Percentiles rank a stretch among this genome's conserved stretches.
Evolutionary conservation across 169 alveolate species (phyloP).

Genomic region (Neospora caninum): DNA sequence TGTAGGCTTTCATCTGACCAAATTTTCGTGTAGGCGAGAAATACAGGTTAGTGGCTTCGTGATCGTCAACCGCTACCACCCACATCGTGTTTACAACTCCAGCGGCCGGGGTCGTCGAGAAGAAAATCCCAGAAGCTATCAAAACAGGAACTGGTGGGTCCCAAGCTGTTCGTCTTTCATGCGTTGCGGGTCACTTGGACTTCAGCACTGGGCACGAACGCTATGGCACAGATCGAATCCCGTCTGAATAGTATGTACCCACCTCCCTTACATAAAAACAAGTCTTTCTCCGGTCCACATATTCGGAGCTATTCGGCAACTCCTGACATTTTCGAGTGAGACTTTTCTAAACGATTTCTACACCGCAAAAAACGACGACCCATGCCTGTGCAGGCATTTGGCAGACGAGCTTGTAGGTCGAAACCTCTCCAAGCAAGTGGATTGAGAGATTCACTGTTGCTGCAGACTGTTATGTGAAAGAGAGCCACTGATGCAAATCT

Average conservation of each 20-base stretch:
- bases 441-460: too few relatives aligned
- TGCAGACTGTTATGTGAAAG: too few relatives aligned
- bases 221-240: background rate
- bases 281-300: background rate
- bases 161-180: background rate
- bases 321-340: background rate
- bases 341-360: background rate
- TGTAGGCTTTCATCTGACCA: too few relatives aligned
- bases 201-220: background rate
- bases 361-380: background rate
- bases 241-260: background rate
- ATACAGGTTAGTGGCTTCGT: background rate
- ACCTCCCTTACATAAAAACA: background rate
- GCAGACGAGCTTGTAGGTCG: background rate
- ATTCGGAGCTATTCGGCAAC: background rate
- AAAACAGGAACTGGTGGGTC: background rate
- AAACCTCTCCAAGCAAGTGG: background rate
- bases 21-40: background rate
- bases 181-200: background rate
- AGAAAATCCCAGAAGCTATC: background rate
- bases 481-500: too few relatives aligned
- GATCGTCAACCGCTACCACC: too few relatives aligned
- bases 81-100: background rate
- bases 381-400: background rate
- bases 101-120: background rate